Conservation (phyloP, 495 filamentous ascomycete genomes). For the Parathielavia appendiculata region DNA sequence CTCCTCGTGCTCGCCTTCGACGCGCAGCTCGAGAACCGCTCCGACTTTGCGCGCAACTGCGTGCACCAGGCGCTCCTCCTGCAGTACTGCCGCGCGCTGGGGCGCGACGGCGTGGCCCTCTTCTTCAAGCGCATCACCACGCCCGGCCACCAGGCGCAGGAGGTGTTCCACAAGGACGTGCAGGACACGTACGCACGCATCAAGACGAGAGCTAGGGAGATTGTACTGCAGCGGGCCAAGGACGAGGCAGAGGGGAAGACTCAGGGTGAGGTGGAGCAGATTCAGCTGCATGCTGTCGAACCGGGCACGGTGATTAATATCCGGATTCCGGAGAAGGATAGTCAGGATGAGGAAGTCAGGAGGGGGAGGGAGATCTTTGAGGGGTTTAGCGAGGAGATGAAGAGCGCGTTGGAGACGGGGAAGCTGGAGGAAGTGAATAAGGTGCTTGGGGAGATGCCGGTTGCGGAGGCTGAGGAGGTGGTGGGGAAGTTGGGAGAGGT, state of each 20-base stretch:
- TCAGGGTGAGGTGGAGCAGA: constrained; percentile 77
- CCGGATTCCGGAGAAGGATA: constrained; percentile 61
- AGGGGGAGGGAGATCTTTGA: constrained; percentile 74
- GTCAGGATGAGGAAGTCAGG: constrained; percentile 59
- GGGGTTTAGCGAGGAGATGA: constrained; percentile 70
- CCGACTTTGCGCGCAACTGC: constrained; percentile 75
- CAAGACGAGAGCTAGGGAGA: constrained; percentile 69
- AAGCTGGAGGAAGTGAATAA: constrained; percentile 92
- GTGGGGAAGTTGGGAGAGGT: constrained; percentile 78
- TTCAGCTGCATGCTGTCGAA: constrained; percentile 94
- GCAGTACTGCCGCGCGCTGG: constrained; percentile 89
- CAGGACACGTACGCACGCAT: constrained; percentile 79
- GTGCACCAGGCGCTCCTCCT: constrained; percentile 90
- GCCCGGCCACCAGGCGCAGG: constrained; percentile 82
- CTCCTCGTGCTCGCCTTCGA: constrained; percentile 89
- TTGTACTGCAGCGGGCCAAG: constrained; percentile 59
- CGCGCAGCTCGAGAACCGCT: constrained; percentile 65
- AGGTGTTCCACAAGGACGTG: constrained; percentile 89
- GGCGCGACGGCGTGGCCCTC: constrained; percentile 78
- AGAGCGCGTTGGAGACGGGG: constrained; percentile 75
- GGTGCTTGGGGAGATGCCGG: constrained; percentile 84
- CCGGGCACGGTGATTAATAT: constrained; percentile 92
- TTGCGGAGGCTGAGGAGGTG: constrained; percentile 86
- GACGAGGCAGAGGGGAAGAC: constrained; percentile 53
- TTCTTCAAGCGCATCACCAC: constrained; percentile 99